Evolutionary conservation across 441 rosid species (phyloP), one percentile per base, ranked within the genome.

Genomic region (Populus trichocarpa): DNA sequence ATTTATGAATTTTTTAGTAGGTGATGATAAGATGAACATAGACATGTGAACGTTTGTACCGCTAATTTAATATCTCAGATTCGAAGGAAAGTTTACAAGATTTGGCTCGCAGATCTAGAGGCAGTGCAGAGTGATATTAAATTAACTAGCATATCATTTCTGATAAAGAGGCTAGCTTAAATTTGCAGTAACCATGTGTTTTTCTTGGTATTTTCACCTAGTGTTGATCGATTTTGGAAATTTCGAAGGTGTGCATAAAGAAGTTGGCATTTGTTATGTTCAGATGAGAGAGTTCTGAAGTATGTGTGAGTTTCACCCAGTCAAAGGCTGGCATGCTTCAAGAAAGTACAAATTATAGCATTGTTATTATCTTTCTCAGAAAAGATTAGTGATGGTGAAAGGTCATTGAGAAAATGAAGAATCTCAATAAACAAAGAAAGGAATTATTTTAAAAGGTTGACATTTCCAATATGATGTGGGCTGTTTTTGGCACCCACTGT

Each of bases 261-360:
- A 68, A 68, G 71, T 20, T 6, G 23, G 3, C 46, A 16, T 30
- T n/a, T 14, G 71, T 68, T 26, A 30, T 67, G 6, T 67, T 67
- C 70, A 25, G 70, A 46, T 46, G 57, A 46, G 57, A 46, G 57
- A 46, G 57, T 46, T 46, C 57, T 46, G 57, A 46, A 14, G 20
- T 6, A 65, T 6, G 35, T 2, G 33, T 10, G 69, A 46, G 6
- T 46, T 46, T 46, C 18, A 65, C 68, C 65, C n/a, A 61, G 75
- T 73, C 78, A 71, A 77, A 59, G 84, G 82, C 83, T 82, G 71
- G 90, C 87, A 72, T 57, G 82, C 78, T 70, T 84, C 84, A 77
- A 81, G 72, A 63, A 83, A 76, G 68, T 77, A 40, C 81, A 82
- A 69, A 78, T 53, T 46, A 12, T 26, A 76, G 83, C 85, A 72